phyloP scores from a whole-genome alignment of 2,329 filamentous ascomycete species.

The Colletotrichum lentis region DNA sequence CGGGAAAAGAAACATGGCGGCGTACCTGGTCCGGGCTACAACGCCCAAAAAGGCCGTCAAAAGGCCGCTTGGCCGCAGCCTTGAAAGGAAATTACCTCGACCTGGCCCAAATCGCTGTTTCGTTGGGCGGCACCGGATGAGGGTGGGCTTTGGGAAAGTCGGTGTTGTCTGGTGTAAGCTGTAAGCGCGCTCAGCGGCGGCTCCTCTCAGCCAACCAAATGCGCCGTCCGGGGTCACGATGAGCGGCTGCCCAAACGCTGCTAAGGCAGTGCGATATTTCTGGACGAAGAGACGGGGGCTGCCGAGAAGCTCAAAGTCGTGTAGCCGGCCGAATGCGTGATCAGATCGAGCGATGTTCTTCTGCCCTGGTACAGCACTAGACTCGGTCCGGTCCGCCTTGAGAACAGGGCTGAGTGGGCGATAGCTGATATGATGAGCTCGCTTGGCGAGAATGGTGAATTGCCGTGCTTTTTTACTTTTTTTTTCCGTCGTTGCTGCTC shows the following conservation, averaged over 20 bases:
- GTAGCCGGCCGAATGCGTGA: conserved; percentile 7
- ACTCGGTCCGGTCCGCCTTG: conserved; percentile 23
- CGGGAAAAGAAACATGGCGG: conserved; percentile 20
- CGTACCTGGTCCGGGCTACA: conserved; percentile 37
- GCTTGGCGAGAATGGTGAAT: conserved; percentile 25
- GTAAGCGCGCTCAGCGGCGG: conserved; percentile 38
- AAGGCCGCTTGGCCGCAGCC: conserved; percentile 31
- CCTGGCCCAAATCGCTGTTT: conserved; percentile 27
- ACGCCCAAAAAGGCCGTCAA: conserved; percentile 23
- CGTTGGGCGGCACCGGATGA: conserved; percentile 31
- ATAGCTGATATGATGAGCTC: conserved; percentile 3
- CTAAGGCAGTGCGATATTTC: conserved; percentile 36
- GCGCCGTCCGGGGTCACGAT: conserved; percentile 32
- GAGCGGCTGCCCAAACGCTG: conserved; percentile 40
- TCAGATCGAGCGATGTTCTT: conserved; percentile 6
- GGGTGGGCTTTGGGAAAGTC: conserved; percentile 27
- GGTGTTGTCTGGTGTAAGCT: conserved; percentile 1
- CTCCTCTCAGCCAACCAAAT: conserved; percentile 39
- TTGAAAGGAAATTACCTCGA: conserved; percentile 29
- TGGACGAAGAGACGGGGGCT: conserved; percentile 20
- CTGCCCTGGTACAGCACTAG: conserved; percentile 5
- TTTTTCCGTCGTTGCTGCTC: conserved; percentile 14
- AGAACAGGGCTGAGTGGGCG: neutral
- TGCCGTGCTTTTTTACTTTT: neutral
- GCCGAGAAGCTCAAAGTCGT: conserved; percentile 15